Evolutionary conservation across 306 rosid species (phyloP), one percentile per base, ranked within the genome.

Genomic region (Vicia villosa): DNA sequence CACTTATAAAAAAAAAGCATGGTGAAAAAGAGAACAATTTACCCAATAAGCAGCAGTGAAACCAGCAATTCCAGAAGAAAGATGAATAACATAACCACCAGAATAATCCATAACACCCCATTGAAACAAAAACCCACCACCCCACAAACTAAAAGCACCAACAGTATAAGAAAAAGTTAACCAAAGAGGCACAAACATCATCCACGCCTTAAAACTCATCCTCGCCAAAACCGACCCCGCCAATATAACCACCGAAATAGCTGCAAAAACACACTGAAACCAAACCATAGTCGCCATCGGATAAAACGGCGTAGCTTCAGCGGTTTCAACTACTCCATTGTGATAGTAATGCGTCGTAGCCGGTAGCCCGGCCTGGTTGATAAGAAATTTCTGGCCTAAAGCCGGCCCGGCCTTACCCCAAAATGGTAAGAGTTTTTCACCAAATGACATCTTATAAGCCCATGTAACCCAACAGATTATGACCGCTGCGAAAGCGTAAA

Each of bases 31-130:
- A 15, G 5, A 51, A 42, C 3, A 34, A 6, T 7, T 40, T 34
- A 83, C 91, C 91, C 88, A 86, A 47, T 82, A 84, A 61, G 91
- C 88, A 19, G 91, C 69, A 0, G 82, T 77, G 68, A 86, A 82
- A 22, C 91, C 91, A 32, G 85, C 86, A 37, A 80, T 58, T 2
- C 91, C 91, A 1, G 88, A 84, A 36, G 91, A 86, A 41, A 86
- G 82, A 57, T 86, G 91, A 52, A 86, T 86, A 26, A 86, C 91
- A 70, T 86, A 86, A 3, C 91, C 91, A 14, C 91, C 91, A 16
- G 88, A 82, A 58, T 84, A 86, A 24, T 86, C 91, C 80, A 86
- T 86, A 8, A 86, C 88, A 16, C 91, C 91, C 86, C 88, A 84
- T 0, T 84, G 88, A 68, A 84, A 84, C 79, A 84, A 71, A 58